Base-by-base conservation (phyloP, 2,329 filamentous ascomycete genomes). In the Elsinoe perseae region DNA sequence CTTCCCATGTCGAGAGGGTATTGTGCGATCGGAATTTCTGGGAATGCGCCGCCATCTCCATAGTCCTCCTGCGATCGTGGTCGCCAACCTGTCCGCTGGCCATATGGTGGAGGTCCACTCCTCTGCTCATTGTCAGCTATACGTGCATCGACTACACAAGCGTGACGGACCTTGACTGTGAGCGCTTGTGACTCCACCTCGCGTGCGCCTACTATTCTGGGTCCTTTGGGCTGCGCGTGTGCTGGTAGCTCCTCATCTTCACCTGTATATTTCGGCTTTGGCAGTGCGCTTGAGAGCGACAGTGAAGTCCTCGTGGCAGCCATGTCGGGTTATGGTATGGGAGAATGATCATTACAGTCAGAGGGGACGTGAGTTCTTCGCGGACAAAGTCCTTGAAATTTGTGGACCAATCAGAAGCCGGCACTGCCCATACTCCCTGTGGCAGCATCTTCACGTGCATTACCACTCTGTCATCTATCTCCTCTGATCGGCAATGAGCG, bases 1-100 rank as follows among this genome's bases (percentile, higher is more conserved):
- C 85, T 83, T 58, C 92, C 92, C 89, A 97, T 96, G 58, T 95
- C 89, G 52, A 95, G 81, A 9, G 93, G 93, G 68, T 97, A 98
- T 68, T 98, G 93, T 42, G 92, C 93, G 54, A 97, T 84, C 12
- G 88, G 85, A 25, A 96, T 85, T 73, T 97, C 92, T 34, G 93
- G 93, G 68, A 96, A 98, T 54, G 92, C 90, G 65, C 93, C 93
- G 61, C 93, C 93, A 77, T 97, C 91, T 65, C 89, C 91, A 73
- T 91, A 98, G 71, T 98, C 93, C 68, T 96, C 91, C 61, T 87
- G 82, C 38, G 80, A 80, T 66, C 92, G 85, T 28, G 93, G 93
- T 62, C 93, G 83, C 93, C 93, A 98, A 80, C 87, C 88, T 69
- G 82, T 73, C 66, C 93, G 86, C 69, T 90, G 85, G 50, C 89